Conservation (phyloP, 73 alveolate genomes). For the Paramecium octaurelia region DNA sequence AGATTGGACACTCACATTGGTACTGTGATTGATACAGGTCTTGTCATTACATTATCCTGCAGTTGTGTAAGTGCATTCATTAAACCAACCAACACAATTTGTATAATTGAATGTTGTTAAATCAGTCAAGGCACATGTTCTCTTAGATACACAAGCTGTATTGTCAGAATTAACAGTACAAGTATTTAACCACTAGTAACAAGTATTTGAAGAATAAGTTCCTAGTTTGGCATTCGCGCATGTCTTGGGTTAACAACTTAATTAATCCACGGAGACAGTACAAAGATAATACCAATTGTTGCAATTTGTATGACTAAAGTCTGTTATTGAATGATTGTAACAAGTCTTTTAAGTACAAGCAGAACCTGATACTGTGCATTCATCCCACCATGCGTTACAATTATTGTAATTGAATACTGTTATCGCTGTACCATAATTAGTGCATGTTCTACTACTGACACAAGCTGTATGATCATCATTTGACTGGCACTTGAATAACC, state of each 20-base stretch:
- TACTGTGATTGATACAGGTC: not conserved
- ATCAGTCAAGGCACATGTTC: not conserved
- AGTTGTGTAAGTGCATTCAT: not conserved
- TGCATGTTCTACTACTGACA: not conserved
- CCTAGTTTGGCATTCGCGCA: constrained; percentile 6
- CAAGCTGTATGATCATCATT: not conserved
- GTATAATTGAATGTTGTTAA: not conserved
- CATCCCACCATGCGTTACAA: not conserved
- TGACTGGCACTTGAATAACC: not conserved
- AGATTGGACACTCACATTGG: not conserved
- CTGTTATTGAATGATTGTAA: not conserved
- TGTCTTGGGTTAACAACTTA: not conserved
- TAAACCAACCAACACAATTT: not conserved
- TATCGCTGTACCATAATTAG: not conserved
- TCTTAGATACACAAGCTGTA: not conserved
- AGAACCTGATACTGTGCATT: not conserved
- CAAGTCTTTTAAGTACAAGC: constrained; percentile 6
- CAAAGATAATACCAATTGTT: not conserved
- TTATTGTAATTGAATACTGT: not conserved
- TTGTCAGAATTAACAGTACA: not conserved
- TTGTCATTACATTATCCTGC: not conserved
- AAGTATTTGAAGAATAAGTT: not conserved
- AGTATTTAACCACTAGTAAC: not conserved
- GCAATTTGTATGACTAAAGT: not conserved
- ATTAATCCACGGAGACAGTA: not conserved